These are phyloP conservation scores for Actinomortierella wolfii DNA, from an alignment of 371 early-diverging fungal species.

Conservation along the genomic window DNA sequence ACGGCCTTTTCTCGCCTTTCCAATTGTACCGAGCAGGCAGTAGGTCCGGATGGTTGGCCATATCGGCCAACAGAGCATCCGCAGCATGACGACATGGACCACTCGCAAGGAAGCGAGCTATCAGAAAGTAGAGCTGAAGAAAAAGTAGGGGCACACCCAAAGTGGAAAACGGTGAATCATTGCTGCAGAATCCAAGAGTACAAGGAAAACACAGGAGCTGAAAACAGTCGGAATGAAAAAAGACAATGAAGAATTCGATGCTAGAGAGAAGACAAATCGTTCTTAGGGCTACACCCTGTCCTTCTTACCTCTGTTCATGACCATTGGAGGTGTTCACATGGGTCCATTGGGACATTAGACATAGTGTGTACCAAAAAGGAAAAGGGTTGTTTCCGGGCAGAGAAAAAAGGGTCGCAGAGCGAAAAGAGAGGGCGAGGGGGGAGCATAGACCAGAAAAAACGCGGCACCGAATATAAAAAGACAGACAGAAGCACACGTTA, in stretches of 20 bases:
- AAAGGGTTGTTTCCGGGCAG: too few species aligned
- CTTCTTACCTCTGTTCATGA: too few species aligned
- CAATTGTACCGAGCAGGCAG: conserved; percentile 67
- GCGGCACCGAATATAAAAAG: too few species aligned
- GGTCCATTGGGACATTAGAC: too few species aligned
- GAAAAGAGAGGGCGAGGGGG: too few species aligned
- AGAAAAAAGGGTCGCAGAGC: too few species aligned
- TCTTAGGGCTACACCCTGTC: too few species aligned
- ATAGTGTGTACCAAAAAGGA: too few species aligned
- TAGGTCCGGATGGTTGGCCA: conserved; percentile 55
- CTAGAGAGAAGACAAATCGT: too few species aligned
- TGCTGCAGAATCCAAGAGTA: not conserved
- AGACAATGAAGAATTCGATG: not conserved
- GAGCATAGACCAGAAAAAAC: too few species aligned
- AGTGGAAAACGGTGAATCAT: not conserved
- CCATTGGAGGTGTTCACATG: too few species aligned
- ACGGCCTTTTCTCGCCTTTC: conserved; percentile 60
- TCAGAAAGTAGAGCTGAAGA: conserved; percentile 63
- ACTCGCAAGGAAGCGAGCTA: conserved; percentile 59
- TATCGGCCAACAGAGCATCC: conserved; percentile 51
- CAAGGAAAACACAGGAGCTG: not conserved
- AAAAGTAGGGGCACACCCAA: not conserved
- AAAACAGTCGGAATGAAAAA: not conserved
- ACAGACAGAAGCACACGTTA: too few species aligned
- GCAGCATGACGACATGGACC: conserved; percentile 62